Base-by-base conservation (phyloP, 495 filamentous ascomycete genomes). In the Sphaerosporella brunnea region DNA sequence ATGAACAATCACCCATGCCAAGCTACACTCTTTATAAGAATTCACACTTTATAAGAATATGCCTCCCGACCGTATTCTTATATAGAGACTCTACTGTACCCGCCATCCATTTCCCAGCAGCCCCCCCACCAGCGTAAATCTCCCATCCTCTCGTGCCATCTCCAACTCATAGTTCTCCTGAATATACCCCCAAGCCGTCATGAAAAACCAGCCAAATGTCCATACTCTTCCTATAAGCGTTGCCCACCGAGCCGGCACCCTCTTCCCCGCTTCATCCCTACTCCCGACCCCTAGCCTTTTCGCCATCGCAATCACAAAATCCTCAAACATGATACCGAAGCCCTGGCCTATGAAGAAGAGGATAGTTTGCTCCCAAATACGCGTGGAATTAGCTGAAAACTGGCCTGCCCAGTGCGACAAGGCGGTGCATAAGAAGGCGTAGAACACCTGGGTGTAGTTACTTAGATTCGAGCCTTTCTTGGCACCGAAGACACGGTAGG, bases 181-280 rank as follows among this genome's bases (percentile, higher is more conserved):
- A n/a, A 40, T 13, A 18, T 16, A 40, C 37, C n/a, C 2, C 37
- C n/a, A 19, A 10, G 21, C 21, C 2, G 10, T 40, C 1, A 18
- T 1, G 10, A 19, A 13, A 20, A 40, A 40, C 37, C 37, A 40
- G n/a, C 15, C 10, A n/a, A 13, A 19, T 19, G 7, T 16, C 37
- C 37, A 13, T 16, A 40, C 37, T 16, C 2, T 40, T 16, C 2
- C 37, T 19, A 40, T 16, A 92, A 99, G 63, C 75, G 96, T 10
- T 84, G 94, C 50, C 84, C 87, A n/a, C 66, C 96, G 48, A 96
- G 96, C 63, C 93, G 92, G 79, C 92, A 99, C 62, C 93, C 96
- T 35, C 64, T 96, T 28, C 95, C 90, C 0, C 64, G 96, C 39
- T 96, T 92, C 0, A 72, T 96, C 8, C 85, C 90, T 19, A 40